Conservation (phyloP, 441 rosid genomes). For the Pelargonium myrrhifolium region DNA sequence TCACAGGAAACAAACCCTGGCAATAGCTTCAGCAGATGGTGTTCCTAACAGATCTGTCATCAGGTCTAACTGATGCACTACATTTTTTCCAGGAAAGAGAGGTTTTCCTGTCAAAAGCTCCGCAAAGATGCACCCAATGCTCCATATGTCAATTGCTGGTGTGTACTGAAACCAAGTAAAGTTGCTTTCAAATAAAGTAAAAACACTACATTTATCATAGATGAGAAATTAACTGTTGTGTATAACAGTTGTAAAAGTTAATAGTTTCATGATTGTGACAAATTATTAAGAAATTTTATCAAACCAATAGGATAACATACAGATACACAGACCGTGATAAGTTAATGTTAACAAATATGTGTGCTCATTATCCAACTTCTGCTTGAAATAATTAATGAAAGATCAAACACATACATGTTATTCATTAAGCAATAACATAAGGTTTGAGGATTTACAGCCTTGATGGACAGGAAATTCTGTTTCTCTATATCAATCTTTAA, state of each 20-base stretch:
- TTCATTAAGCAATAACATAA: neutral
- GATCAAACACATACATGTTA: neutral
- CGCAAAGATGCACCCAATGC: constrained; percentile 99
- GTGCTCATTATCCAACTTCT: neutral
- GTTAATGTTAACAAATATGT: neutral
- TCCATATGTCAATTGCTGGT: constrained; percentile 98
- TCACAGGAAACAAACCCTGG: constrained; percentile 52
- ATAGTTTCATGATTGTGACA: neutral
- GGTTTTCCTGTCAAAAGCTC: constrained; percentile 95
- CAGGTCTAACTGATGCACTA: constrained; percentile 95
- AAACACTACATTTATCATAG: neutral
- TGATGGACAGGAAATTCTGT: neutral
- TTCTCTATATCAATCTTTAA: too few species aligned
- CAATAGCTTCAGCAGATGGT: constrained; percentile 69
- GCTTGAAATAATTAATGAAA: neutral
- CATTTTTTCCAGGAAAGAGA: constrained; percentile 94
- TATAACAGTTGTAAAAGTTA: too few species aligned
- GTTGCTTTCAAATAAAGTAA: constrained; percentile 23
- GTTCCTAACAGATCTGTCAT: constrained; percentile 98
- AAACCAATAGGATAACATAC: neutral
- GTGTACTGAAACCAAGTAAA: constrained; percentile 56
- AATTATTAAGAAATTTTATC: neutral
- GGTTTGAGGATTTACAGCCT: neutral
- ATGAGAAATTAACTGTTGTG: neutral
- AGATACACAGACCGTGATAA: neutral